phyloP scores from a whole-genome alignment of 2,329 filamentous ascomycete species.

The Fusarium tjaetaba region DNA sequence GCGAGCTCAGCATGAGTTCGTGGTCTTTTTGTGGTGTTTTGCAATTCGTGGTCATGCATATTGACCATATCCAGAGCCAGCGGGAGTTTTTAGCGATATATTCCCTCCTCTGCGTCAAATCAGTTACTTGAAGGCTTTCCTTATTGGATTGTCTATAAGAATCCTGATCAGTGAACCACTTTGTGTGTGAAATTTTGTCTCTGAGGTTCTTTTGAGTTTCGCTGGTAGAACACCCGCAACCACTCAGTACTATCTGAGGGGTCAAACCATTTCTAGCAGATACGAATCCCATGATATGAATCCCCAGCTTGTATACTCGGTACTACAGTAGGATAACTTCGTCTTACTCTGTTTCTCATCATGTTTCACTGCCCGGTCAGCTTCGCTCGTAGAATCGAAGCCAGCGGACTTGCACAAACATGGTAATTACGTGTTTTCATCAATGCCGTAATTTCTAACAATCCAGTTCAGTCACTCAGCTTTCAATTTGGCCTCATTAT shows the following conservation, averaged over 20 bases:
- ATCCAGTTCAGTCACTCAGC: background rate
- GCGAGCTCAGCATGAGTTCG: background rate
- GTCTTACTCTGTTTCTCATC: background rate
- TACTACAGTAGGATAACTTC: background rate
- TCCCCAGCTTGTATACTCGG: background rate
- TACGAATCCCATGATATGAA: background rate
- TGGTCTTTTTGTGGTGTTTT: background rate
- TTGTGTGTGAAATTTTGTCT: background rate
- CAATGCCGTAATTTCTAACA: background rate
- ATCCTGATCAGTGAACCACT: too few species aligned
- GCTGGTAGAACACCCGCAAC: background rate
- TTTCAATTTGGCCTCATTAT: background rate
- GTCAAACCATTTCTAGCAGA: background rate
- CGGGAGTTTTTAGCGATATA: background rate
- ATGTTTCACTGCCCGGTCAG: background rate
- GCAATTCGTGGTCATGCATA: background rate
- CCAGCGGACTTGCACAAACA: background rate
- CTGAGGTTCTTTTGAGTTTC: background rate
- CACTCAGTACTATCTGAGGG: background rate
- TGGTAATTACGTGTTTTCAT: background rate
- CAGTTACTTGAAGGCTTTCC: background rate
- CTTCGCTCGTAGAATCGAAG: background rate
- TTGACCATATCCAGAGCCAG: background rate
- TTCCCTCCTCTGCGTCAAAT: background rate
- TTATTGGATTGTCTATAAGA: background rate